phyloP scores from a whole-genome alignment of 2,329 filamentous ascomycete species.

The Sordariomycetes sp. region DNA sequence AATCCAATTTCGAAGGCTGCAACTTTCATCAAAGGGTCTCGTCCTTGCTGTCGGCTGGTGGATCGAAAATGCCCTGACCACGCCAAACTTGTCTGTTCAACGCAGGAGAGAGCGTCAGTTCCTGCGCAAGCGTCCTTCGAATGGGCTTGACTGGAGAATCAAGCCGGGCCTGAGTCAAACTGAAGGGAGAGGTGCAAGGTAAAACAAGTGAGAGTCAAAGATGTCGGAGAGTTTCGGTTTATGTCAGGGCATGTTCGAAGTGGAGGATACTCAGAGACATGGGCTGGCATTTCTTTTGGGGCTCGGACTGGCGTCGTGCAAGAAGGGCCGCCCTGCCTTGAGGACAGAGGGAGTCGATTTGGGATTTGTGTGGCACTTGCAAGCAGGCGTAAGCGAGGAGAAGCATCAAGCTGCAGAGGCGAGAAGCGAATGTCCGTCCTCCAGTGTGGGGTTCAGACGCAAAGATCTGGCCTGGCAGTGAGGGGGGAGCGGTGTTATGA shows the following conservation, averaged over 20 bases:
- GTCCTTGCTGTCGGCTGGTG: constrained; percentile 1
- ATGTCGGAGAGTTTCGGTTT: constrained; percentile 17
- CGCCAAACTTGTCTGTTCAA: neutral
- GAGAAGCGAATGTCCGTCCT: neutral
- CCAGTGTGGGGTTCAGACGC: constrained; percentile 1
- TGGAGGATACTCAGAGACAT: constrained; percentile 14
- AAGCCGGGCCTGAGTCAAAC: constrained; percentile 2
- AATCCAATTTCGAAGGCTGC: neutral
- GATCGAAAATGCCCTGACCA: neutral
- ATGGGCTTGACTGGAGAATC: neutral
- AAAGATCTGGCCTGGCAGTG: neutral
- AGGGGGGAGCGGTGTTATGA: neutral
- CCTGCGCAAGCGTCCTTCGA: neutral
- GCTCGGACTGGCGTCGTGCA: constrained; percentile 20
- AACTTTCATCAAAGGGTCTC: constrained; percentile 2
- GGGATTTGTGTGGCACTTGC: too few relatives aligned
- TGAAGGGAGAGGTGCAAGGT: constrained; percentile 1
- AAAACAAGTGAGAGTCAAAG: constrained; percentile 12
- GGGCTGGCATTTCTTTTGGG: constrained; percentile 23
- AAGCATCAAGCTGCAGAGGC: constrained; percentile 1
- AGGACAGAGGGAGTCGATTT: too few relatives aligned
- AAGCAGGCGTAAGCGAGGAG: constrained; percentile 6
- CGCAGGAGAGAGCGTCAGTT: neutral
- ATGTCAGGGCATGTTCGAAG: constrained; percentile 12
- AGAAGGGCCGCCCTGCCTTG: constrained; percentile 16